These are phyloP conservation scores for Nigrospora osmanthi DNA, from an alignment of 2,329 filamentous ascomycete species.

Conservation along the genomic window DNA sequence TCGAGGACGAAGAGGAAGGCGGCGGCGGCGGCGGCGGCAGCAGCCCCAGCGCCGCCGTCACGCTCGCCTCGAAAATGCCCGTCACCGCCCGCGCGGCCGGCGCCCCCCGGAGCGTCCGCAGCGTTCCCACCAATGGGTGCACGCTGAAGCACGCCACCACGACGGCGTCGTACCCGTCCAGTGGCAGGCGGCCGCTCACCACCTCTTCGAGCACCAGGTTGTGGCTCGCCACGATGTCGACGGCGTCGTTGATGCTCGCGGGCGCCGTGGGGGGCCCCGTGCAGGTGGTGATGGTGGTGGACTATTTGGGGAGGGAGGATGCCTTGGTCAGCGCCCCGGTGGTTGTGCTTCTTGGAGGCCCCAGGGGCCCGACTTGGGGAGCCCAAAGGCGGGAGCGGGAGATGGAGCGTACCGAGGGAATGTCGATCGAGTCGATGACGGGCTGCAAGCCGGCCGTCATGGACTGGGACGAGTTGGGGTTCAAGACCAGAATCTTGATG, in stretches of 20 bases:
- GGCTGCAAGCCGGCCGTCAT: conserved; percentile 63
- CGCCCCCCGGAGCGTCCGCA: conserved; percentile 30
- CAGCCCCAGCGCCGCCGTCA: conserved; percentile 55
- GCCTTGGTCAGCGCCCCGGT: background rate
- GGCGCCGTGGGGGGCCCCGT: conserved; percentile 58
- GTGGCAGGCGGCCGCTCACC: conserved; percentile 16
- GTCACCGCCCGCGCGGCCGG: conserved; percentile 44
- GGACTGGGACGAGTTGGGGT: conserved; percentile 66
- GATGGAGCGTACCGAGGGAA: conserved; percentile 27
- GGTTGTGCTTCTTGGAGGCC: background rate
- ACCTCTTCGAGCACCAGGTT: conserved; percentile 53
- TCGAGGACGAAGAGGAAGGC: conserved; percentile 8
- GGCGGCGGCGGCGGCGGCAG: conserved; percentile 21
- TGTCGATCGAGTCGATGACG: conserved; percentile 33
- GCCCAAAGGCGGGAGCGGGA: no score
- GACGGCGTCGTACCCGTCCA: conserved; percentile 59
- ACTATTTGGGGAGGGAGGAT: conserved; percentile 24
- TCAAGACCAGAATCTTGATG: conserved; percentile 60
- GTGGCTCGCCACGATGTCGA: conserved; percentile 58
- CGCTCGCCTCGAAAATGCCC: conserved; percentile 83
- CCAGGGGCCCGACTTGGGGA: no score
- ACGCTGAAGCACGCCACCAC: conserved; percentile 85
- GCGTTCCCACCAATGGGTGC: conserved; percentile 63
- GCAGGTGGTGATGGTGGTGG: conserved; percentile 50
- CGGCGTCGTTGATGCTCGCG: conserved; percentile 68